Evolutionary conservation across 2,329 filamentous ascomycete species (phyloP), one percentile per base, ranked within the genome.

Genomic region (Aspergillus sp.): DNA sequence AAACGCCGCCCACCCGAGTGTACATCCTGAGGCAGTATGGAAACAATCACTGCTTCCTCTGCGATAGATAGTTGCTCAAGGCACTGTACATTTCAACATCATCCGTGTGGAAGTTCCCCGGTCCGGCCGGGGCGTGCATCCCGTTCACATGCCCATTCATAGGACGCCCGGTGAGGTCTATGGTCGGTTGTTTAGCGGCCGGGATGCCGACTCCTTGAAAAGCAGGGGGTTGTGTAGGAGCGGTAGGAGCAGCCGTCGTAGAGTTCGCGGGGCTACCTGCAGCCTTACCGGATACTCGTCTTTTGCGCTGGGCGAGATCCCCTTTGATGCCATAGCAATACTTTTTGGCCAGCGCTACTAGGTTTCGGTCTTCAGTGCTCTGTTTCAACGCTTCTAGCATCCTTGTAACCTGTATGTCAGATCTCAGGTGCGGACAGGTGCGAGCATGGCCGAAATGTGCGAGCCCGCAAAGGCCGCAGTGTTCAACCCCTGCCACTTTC

Each of bases 401-500:
- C 19, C 82, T 75, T 54, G 82, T 79, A 15, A 91, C 78, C 66
- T 90, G 82, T 3, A 80, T 82, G 60, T 89, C 83, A 3, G 84
- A 85, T 54, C 77, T 78, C 51, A 90, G 79, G 67, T 87, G 83
- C 13, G 86, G 83, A 66, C 88, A 90, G 8, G 79, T 80, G 33
- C 83, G 78, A 1, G 74, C 72, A 53, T 78, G 68, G 3, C 85
- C 86, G 61, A 79, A 84, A 66, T 89, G 86, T 1, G 84, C 83
- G 20, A 85, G 78, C 15, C 86, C 86, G 60, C 88, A 89, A 6
- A 89, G 78, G 6, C 82, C 82, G 70, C 88, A 90, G 63, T 82
- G 73, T 65, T 89, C 86, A 2, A 82, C 77, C 2, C 84, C 84
- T 8, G 82, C 81, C 5, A 79, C 62, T 68, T 86, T 87, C 33